Conservation (phyloP, 1,139 yeast genomes). For the Citeromyces siamensis region DNA sequence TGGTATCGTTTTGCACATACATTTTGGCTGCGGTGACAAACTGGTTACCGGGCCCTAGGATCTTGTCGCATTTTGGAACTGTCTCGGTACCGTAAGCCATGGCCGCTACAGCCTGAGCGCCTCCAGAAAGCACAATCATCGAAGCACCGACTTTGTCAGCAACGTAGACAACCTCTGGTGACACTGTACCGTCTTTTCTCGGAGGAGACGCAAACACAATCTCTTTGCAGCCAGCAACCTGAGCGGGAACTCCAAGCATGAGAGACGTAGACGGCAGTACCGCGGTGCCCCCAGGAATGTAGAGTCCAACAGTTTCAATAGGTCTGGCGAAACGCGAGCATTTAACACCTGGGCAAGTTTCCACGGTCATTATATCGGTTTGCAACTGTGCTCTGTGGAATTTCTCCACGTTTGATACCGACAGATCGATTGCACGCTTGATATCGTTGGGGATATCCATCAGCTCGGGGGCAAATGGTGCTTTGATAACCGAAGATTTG, state of each 20-base stretch:
- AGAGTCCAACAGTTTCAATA: conserved; percentile 86
- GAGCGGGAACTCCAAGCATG: conserved; percentile 99
- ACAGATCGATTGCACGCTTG: conserved; percentile 77
- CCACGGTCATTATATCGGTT: conserved; percentile 66
- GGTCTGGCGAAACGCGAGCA: conserved; percentile 96
- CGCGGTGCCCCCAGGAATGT: conserved; percentile 98
- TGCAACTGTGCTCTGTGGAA: conserved; percentile 90
- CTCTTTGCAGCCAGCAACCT: conserved; percentile 93
- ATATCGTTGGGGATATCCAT: conserved; percentile 72
- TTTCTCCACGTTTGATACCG: conserved; percentile 77
- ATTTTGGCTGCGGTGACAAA: conserved; percentile 98
- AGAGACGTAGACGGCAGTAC: conserved; percentile 95
- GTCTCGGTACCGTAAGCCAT: conserved; percentile 96
- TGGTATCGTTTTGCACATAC: conserved; percentile 92
- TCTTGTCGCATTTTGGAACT: conserved; percentile 90
- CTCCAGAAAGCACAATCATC: conserved; percentile 89
- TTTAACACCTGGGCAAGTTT: conserved; percentile 85
- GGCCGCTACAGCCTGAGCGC: conserved; percentile 98
- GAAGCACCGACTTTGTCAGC: conserved; percentile 93
- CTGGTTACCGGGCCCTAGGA: conserved; percentile 97
- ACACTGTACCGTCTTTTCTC: conserved; percentile 78
- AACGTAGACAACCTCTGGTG: conserved; percentile 96
- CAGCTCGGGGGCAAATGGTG: conserved; percentile 74
- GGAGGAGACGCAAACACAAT: conserved; percentile 98
- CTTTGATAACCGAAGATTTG: conserved; percentile 58